These are phyloP conservation scores for Dalbergia cultrata DNA, from an alignment of 306 rosid genomes.

Conservation along the genomic window DNA sequence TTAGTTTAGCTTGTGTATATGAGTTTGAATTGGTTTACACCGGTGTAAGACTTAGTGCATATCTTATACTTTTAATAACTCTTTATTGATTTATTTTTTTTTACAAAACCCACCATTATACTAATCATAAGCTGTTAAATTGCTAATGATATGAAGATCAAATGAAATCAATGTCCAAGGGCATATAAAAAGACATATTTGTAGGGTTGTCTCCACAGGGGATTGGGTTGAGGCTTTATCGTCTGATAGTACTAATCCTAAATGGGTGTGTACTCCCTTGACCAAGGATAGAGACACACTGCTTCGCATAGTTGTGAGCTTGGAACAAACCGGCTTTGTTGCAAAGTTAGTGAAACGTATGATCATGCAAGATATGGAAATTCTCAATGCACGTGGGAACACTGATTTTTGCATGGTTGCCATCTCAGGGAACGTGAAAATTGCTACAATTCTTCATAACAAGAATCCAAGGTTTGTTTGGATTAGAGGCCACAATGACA, in stretches of 20 bases:
- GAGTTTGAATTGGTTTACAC: no score
- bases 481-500: not conserved
- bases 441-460: not conserved
- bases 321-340: not conserved
- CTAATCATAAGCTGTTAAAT: no score
- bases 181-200: not conserved
- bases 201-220: not conserved
- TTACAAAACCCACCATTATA: no score
- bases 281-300: not conserved
- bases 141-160: not conserved
- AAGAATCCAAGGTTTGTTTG: not conserved
- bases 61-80: no score
- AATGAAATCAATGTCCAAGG: not conserved
- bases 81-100: no score
- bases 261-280: not conserved
- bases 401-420: not conserved
- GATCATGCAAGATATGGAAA: not conserved
- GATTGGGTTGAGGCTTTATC: not conserved
- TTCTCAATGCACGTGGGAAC: not conserved
- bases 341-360: not conserved
- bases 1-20: no score
- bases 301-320: not conserved
- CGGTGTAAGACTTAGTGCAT: no score
- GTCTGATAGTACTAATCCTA: not conserved
- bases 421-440: not conserved